Percentiles rank a stretch among this genome's conserved stretches.
Conservation (phyloP, 495 filamentous ascomycete genomes). For the Evansstolkia leycettana region DNA sequence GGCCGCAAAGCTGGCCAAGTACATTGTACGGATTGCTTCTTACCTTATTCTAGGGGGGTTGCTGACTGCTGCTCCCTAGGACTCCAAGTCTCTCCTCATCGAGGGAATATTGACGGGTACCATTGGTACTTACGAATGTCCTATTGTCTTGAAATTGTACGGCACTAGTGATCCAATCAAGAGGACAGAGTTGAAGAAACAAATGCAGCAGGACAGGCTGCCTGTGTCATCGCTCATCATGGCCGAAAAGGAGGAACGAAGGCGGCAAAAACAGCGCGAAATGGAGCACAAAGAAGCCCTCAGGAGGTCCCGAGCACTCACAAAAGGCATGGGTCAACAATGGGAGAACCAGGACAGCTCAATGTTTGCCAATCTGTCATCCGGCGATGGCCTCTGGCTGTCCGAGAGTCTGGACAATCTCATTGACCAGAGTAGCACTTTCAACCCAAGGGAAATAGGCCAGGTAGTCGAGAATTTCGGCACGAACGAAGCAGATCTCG, state of each 20-base stretch:
- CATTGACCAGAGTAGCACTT: constrained; percentile 51
- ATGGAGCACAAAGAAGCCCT: constrained; percentile 38
- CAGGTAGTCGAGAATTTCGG: constrained; percentile 59
- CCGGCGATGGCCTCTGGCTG: constrained; percentile 11
- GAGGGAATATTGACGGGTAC: constrained; percentile 55
- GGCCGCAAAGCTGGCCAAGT: constrained; percentile 59
- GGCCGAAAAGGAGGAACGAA: constrained; percentile 19
- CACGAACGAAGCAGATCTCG: constrained; percentile 53
- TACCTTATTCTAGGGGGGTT: no score
- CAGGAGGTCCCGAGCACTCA: constrained; percentile 29
- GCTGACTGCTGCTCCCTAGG: constrained; percentile 24
- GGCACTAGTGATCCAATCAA: constrained; percentile 44
- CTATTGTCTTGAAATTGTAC: constrained; percentile 53
- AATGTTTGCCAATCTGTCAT: constrained; percentile 20
- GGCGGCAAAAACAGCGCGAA: constrained; percentile 19
- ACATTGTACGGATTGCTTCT: constrained; percentile 39
- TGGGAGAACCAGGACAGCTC: constrained; percentile 16
- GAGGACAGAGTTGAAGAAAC: constrained; percentile 39
- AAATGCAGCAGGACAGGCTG: constrained; percentile 50
- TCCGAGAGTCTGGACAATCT: constrained; percentile 46
- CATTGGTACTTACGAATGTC: constrained; percentile 56
- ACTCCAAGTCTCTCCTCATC: constrained; percentile 38
- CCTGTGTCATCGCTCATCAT: constrained; percentile 32
- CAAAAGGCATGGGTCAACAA: constrained; percentile 24
- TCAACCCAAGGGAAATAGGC: constrained; percentile 57